A percentile compares a stretch with the other conserved stretches of the same genome.
Conservation (phyloP, 2,329 filamentous ascomycete genomes). For the Ramularia collo-cygni region DNA sequence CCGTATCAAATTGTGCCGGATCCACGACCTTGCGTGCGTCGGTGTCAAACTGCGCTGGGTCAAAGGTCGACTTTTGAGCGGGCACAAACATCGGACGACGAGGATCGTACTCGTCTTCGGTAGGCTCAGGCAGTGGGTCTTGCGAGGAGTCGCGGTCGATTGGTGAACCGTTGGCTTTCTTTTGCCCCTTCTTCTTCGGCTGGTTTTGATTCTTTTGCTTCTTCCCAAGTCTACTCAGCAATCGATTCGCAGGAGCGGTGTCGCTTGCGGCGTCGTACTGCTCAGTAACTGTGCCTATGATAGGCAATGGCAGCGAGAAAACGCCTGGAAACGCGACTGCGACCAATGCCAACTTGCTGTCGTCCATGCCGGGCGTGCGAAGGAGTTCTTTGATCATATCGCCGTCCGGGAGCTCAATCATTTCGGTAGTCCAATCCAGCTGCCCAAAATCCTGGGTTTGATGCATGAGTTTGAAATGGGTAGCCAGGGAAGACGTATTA, state of each 20-base stretch:
- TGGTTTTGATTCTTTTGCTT: conserved; percentile 20
- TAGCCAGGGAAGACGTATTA: conserved; percentile 49
- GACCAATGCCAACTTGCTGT: conserved; percentile 39
- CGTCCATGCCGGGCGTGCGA: conserved; percentile 50
- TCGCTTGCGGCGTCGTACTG: conserved; percentile 10
- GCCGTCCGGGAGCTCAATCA: conserved; percentile 54
- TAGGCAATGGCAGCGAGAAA: conserved; percentile 39
- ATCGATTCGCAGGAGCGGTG: conserved; percentile 13
- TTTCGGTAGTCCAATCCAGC: conserved; percentile 53
- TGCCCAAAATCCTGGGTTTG: conserved; percentile 27
- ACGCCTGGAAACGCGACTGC: conserved; percentile 28
- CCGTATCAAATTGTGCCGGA: conserved; percentile 26
- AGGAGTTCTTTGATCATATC: conserved; percentile 44
- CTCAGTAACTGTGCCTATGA: conserved; percentile 32
- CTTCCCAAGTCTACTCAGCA: conserved; percentile 24
- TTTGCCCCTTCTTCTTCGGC: conserved; percentile 9
- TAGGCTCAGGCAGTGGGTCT: conserved; percentile 31
- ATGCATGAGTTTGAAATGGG: conserved; percentile 55
- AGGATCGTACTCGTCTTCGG: conserved; percentile 45
- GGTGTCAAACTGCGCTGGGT: conserved; percentile 27
- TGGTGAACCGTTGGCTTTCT: conserved; percentile 20
- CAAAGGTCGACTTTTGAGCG: conserved; percentile 14
- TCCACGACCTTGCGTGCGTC: conserved; percentile 23
- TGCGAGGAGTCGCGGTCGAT: conserved; percentile 13
- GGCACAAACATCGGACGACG: conserved; percentile 30